Conservation (phyloP, 2,329 filamentous ascomycete genomes). For the Claviceps sp. region DNA sequence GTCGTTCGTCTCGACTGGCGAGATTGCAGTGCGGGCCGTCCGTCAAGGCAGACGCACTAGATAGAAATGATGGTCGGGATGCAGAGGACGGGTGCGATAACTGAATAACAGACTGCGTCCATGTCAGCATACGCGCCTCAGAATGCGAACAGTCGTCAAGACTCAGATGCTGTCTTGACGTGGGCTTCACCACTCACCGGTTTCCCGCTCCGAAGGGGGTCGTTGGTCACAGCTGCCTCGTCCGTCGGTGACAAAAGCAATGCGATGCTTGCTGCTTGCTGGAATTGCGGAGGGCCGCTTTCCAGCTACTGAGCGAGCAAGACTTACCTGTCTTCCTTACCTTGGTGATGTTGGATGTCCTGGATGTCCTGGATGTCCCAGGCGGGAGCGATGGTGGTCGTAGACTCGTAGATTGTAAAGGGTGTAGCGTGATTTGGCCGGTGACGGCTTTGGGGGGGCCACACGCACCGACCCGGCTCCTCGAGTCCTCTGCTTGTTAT, state of each 20-base stretch:
- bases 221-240: background rate
- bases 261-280: constrained; percentile 1
- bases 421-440: constrained; percentile 5
- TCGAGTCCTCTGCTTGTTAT: background rate
- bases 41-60: background rate
- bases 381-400: constrained; percentile 1
- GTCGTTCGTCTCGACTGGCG: background rate
- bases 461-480: background rate
- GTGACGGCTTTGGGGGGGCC: background rate
- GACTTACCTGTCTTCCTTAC: constrained; percentile 10
- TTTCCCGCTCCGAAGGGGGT: background rate
- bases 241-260: background rate
- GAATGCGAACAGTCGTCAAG: background rate
- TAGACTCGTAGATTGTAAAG: background rate
- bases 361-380: constrained; percentile 4
- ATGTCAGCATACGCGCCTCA: background rate
- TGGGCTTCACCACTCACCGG: constrained; percentile 2
- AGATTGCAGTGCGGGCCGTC: background rate
- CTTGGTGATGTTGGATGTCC: constrained; percentile 5
- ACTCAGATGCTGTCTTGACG: background rate
- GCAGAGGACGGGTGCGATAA: background rate
- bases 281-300: constrained; percentile 2
- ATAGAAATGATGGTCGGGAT: background rate
- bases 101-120: background rate
- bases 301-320: constrained; percentile 5